phyloP scores from a whole-genome alignment of 768 basidiomycete genomes.

The Rhodotorula babjevae region DNA sequence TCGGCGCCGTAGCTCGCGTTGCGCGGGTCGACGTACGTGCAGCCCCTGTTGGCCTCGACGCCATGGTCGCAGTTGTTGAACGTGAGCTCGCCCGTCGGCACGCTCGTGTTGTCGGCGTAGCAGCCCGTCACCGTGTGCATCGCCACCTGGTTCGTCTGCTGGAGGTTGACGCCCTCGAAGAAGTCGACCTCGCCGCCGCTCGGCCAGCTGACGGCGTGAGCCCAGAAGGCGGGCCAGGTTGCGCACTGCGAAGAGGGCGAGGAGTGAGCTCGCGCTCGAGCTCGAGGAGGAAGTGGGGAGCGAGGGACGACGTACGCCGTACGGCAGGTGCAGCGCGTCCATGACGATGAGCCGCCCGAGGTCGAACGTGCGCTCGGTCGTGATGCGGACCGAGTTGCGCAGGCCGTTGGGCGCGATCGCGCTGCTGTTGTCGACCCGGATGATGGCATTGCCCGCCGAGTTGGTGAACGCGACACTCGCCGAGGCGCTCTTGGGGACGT shows the following conservation, averaged over 20 bases:
- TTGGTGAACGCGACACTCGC: constrained; percentile 10
- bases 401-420: constrained; percentile 31
- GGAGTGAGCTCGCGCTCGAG: neutral
- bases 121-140: constrained; percentile 60
- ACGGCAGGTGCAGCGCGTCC: constrained; percentile 50
- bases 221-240: constrained; percentile 38
- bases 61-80: constrained; percentile 20
- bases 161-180: constrained; percentile 72
- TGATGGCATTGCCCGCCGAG: constrained; percentile 8
- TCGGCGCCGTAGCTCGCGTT: constrained; percentile 49
- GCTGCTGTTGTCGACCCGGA: constrained; percentile 35
- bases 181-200: constrained; percentile 62
- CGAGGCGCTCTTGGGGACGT: neutral
- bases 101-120: neutral
- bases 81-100: constrained; percentile 34
- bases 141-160: constrained; percentile 63
- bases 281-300: neutral
- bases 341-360: constrained; percentile 40
- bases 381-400: constrained; percentile 43
- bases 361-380: constrained; percentile 29
- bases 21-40: constrained; percentile 23
- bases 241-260: constrained; percentile 45
- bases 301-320: constrained; percentile 46
- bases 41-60: constrained; percentile 24
- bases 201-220: constrained; percentile 28